Evolutionary conservation across 352 stramenopile species (phyloP), one percentile per base, ranked within the genome.

Genomic region (Chrysophaeum taylorii): DNA sequence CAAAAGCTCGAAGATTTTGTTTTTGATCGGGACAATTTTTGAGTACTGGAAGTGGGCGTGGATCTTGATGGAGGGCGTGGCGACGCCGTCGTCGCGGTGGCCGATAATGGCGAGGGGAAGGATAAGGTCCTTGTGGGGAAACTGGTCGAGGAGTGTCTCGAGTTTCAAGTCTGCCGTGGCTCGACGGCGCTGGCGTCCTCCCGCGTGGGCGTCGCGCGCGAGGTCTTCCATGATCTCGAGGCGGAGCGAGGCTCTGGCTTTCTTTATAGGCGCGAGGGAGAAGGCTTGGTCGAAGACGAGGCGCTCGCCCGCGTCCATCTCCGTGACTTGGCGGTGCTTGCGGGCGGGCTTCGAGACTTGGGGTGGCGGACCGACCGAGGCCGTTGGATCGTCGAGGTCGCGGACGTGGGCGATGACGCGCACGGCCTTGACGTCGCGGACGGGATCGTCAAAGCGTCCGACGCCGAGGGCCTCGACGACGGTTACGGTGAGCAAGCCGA

Each of bases 1-100:
- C 12, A 66, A n/a, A 5, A 45, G 31, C 33, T 23, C 27, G 33
- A n/a, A 45, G 57, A 66, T 66, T 5, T 33, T 4, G 33, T 27
- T 16, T 36, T 66, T 66, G 57, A 66, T 66, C 33, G 57, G 57
- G 12, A 66, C 14, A 36, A 66, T 45, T 36, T 66, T 66, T 25
- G 57, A 66, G 36, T 66, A 66, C 57, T 66, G 57, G 57, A 66
- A 66, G 18, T 66, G 57, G 31, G 57, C 57, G 23, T 16, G 27
- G 33, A 66, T 36, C 2, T 25, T 23, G 33, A 66, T 31, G 12
- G 18, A 12, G 12, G 57, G 5, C n/a, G n/a, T n/a, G 12, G 9
- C 33, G 57, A 9, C 57, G 23, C 14, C 14, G 18, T 16, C 2
- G 31, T 1, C 31, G 15, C 14, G 33, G 12, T 31, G 57, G 12